Base-by-base conservation (phyloP, 2,329 filamentous ascomycete genomes). In the Scedosporium aurantiacum region DNA sequence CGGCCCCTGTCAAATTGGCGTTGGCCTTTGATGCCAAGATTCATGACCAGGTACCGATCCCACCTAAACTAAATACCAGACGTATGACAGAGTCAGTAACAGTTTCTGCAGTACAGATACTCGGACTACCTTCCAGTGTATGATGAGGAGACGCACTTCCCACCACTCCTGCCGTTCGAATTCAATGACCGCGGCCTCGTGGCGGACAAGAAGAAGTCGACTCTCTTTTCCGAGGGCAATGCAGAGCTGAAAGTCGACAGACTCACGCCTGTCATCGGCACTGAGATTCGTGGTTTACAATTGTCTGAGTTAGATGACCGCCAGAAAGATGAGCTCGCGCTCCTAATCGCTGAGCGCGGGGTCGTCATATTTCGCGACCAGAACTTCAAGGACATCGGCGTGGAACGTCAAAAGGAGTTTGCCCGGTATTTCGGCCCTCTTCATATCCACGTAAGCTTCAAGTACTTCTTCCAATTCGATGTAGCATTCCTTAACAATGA, bases 241-340 rank as follows among this genome's bases (percentile, higher is more conserved):
- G 57, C 63, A 50, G 59, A 57, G 18, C 64, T 63, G 7, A 1
- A 66, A 0, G 61, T 60, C 8, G 56, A 68, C 27, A 66, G 67
- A 21, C 64, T 66, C 14, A 69, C 63, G 0, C 60, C 63, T 32
- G 67, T 70, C 57, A 74, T 77, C 52, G 74, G 75, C 12, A 76
- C 74, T 4, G 75, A 77, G 63, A 73, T 77, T 52, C 67, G 71
- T 4, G 74, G 73, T 0, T 65, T 76, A 28, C 75, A 76, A 62
- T 66, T 77, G 2, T 74, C 72, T 14, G 66, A 72, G 47, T 68
- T 77, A 47, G 73, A 67, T 8, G 70, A 74, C 63, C 65, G 66
- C 45, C 74, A 76, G 60, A 75, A 71, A 61, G 74, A 78, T 63
- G 75, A 78, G 63, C 66, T 77, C 7, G 75, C 73, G 0, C 67